Base-by-base conservation (phyloP, 495 filamentous ascomycete genomes). In the Xylaria nigripes region DNA sequence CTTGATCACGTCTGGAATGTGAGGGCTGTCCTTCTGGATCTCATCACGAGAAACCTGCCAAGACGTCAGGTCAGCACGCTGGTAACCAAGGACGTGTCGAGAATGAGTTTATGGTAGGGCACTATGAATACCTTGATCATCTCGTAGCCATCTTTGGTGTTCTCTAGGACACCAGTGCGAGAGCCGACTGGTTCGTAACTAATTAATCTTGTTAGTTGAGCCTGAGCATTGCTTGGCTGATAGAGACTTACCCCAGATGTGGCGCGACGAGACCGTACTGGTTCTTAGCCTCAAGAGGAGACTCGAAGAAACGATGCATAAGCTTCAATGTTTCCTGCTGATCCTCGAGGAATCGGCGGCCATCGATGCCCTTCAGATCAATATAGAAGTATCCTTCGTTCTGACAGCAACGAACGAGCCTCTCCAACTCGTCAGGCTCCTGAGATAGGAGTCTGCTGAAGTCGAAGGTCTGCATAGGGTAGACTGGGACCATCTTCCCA, bases 361-460 rank as follows among this genome's bases (percentile, higher is more conserved):
- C 73, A 61, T 76, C 73, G 56, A 76, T 74, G 55, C 63, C 63
- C 47, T 66, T 54, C 25, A 81, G 71, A 64, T 81, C 72, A 47
- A 81, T 75, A 60, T 81, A 76, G 66, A 82, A 81, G 71, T 77
- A 78, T 12, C 78, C 79, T 15, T 72, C 64, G 13, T 73, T 65
- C 55, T 73, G 68, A 62, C 76, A 80, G 43, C 67, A 69, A 16
- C 67, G 59, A 55, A 78, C 57, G 8, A 82, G 70, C 56, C 71
- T 77, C 29, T 78, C 73, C 10, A 74, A 62, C 63, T 77, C 75
- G 47, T 56, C 58, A 19, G 72, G 72, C 55, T 78, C 72, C 48
- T 76, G 70, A 5, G 72, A 74, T 52, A 78, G 74, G 45, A 78
- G 68, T 48, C 60, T 66, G 23, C 61, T 66, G 59, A 72, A 78